Conservation (phyloP, 768 basidiomycete species). For the Russula abietina region DNA sequence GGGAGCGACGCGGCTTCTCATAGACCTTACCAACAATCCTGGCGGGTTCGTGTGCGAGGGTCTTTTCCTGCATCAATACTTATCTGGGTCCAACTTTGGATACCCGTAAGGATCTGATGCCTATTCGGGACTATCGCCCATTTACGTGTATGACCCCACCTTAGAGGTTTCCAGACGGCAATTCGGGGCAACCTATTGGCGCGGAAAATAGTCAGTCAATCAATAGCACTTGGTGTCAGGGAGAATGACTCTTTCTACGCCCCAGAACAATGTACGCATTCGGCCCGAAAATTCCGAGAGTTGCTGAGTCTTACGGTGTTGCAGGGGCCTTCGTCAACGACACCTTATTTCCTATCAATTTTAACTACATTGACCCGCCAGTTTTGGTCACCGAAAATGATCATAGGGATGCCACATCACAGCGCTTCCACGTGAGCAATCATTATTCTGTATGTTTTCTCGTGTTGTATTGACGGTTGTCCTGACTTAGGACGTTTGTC, state of each 20-base stretch:
- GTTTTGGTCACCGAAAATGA: conserved; percentile 31
- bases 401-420: conserved; percentile 28
- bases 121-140: neutral
- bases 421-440: conserved; percentile 32
- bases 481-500: conserved; percentile 33
- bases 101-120: conserved; percentile 41
- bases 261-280: conserved; percentile 45
- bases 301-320: neutral
- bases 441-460: neutral
- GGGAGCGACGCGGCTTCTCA: conserved; percentile 46
- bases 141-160: neutral
- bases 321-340: conserved; percentile 35
- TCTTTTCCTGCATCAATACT: conserved; percentile 53
- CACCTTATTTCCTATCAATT: conserved; percentile 26
- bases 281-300: neutral
- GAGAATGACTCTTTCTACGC: conserved; percentile 41
- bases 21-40: conserved; percentile 55
- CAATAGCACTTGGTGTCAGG: conserved; percentile 44
- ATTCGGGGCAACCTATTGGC: conserved; percentile 51
- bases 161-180: conserved; percentile 53
- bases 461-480: neutral
- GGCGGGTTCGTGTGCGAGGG: conserved; percentile 64
- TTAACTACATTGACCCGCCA: conserved; percentile 32
- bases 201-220: conserved; percentile 49
- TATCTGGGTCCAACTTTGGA: conserved; percentile 48